Evolutionary conservation across 2,329 filamentous ascomycete genomes (phyloP).

Genomic region (Fusarium irregulare): DNA sequence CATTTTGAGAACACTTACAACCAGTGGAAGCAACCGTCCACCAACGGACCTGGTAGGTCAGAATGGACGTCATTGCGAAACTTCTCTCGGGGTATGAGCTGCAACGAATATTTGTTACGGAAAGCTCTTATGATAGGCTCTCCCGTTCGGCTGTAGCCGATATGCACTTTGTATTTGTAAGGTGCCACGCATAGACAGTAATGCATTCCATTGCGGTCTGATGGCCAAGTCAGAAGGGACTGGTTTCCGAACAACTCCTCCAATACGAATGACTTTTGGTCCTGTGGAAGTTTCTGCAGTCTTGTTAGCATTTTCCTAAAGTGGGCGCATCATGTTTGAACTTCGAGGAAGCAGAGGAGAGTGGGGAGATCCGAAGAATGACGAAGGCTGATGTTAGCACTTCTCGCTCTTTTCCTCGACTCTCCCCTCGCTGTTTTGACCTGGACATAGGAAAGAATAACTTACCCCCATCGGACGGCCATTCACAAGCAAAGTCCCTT

Average conservation of each 20-base stretch:
- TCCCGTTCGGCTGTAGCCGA: slow-evolving; percentile 47
- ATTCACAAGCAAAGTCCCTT: slow-evolving; percentile 51
- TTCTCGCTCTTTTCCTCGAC: no score
- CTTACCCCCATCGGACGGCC: slow-evolving; percentile 45
- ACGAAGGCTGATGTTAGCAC: no score
- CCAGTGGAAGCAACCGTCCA: slow-evolving; percentile 68
- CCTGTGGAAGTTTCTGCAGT: slow-evolving; percentile 59
- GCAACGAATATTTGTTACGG: slow-evolving; percentile 26
- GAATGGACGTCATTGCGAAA: slow-evolving; percentile 27
- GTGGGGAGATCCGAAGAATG: no score
- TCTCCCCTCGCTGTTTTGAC: no score
- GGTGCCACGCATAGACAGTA: slow-evolving; percentile 48
- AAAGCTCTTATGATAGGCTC: slow-evolving; percentile 46
- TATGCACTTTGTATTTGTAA: slow-evolving; percentile 63
- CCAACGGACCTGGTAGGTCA: slow-evolving; percentile 63
- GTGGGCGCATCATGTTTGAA: no score
- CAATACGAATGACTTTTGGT: slow-evolving; percentile 55
- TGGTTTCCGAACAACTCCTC: slow-evolving; percentile 66
- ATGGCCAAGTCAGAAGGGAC: slow-evolving; percentile 63
- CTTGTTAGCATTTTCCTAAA: no score
- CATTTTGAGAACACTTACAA: slow-evolving; percentile 48
- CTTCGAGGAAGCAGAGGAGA: no score
- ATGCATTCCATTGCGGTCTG: slow-evolving; percentile 63
- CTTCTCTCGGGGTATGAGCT: slow-evolving; percentile 36
- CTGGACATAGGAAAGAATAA: no score